Base-by-base conservation (phyloP, 2,329 filamentous ascomycete species). In the Rhynchosporium secalis region DNA sequence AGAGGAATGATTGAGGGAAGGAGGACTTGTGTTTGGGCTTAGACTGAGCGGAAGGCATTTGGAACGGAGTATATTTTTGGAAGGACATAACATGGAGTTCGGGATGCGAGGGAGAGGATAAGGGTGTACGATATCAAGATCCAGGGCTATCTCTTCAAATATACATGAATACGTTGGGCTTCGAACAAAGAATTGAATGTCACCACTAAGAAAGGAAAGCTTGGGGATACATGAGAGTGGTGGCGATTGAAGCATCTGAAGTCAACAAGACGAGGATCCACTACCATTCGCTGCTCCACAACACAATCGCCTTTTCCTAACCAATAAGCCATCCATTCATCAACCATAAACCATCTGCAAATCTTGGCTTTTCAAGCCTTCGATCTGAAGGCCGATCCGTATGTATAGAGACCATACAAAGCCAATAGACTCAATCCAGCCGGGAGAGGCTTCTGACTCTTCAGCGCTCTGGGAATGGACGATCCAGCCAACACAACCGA, bases 391-490 rank as follows among this genome's bases (percentile, higher is more conserved):
- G 89, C 91, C 72, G 82, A 83, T 64, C 92, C 93, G 78, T 95
- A 98, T 29, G 89, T 87, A 72, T 86, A 81, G 69, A 96, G 74
- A 15, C 94, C 94, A 75, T 91, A 91, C 9, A 86, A 79, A 13
- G 94, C 92, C 72, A 98, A 74, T 54, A 92, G 72, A 72, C 91
- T 94, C 72, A 99, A 78, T 10, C 88, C 85, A 61, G 90, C 81
- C 0, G 95, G 94, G 58, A 99, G 84, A 0, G 91, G 90, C 83
- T 98, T 99, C 70, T 83, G 81, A 47, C 87, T 84, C 75, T 87
- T 91, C 72, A 99, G 86, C 4, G 92, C 95, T 58, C 95, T 84
- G 12, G 95, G 95, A 64, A 98, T 88, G 1, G 91, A 89, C 47
- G 90, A 90, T 26, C 92, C 92, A 47, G 83, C 94, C 41, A 99